Evolutionary conservation across 1,284 basidiomycete species (phyloP).

Genomic region (Papiliotrema nemorosa): DNA sequence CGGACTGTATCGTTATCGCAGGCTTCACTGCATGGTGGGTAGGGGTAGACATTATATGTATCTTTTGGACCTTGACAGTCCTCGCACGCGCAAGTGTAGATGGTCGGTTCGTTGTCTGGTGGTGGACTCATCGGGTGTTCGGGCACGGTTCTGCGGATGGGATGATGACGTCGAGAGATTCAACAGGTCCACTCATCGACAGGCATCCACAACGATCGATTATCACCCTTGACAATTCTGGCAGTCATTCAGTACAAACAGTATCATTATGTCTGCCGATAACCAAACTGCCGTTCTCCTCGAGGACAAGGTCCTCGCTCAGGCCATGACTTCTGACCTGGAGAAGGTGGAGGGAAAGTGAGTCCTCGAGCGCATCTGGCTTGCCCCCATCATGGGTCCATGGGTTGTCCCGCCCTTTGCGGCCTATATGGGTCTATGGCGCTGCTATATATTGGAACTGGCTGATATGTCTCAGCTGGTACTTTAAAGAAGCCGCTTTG

Average conservation of each 20-base stretch:
- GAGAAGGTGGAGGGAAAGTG: slow-evolving; percentile 41
- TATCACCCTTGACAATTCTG: no score
- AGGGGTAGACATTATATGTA: background rate
- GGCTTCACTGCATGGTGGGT: slow-evolving; percentile 38
- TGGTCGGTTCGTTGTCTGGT: no score
- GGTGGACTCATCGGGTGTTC: no score
- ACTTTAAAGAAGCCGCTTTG: slow-evolving; percentile 38
- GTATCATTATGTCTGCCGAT: slow-evolving; percentile 24
- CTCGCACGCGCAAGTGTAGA: no score
- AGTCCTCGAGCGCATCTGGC: slow-evolving; percentile 10
- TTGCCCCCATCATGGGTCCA: background rate
- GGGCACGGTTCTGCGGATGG: no score
- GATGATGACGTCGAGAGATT: no score
- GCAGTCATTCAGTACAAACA: background rate
- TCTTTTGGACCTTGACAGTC: no score
- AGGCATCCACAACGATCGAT: no score
- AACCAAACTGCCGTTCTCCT: slow-evolving; percentile 33
- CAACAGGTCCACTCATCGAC: no score
- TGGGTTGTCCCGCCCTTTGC: background rate
- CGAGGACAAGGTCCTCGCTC: slow-evolving; percentile 32
- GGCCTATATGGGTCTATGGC: background rate
- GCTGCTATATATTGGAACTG: background rate
- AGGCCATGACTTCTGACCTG: slow-evolving; percentile 32
- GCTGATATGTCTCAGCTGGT: slow-evolving; percentile 25
- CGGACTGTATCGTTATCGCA: slow-evolving; percentile 33